Percentiles rank a stretch among this genome's conserved stretches.
Evolutionary conservation across 1,139 yeast species (phyloP).

Genomic region (Kluyveromyces sp.): DNA sequence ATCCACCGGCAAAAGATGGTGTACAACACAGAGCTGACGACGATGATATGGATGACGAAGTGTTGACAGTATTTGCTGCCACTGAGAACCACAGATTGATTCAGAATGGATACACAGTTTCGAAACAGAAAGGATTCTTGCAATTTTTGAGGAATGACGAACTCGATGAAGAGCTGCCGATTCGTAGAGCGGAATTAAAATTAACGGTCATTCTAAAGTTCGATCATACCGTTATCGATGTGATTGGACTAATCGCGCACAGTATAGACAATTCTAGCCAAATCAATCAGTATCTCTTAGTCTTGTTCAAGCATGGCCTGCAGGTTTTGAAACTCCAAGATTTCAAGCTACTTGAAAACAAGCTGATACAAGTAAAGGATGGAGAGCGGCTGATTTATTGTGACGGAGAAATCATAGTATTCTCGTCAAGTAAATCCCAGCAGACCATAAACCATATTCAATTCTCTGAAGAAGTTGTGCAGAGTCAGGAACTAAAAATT

Average conservation of each 20-base stretch:
- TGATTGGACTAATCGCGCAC: constrained; percentile 27
- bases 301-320: constrained; percentile 37
- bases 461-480: constrained; percentile 13
- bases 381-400: constrained; percentile 28
- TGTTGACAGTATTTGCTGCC: constrained; percentile 37
- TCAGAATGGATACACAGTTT: constrained; percentile 42
- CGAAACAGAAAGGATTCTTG: constrained; percentile 30
- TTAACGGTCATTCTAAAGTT: constrained; percentile 41
- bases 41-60: constrained; percentile 33
- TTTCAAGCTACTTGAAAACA: constrained; percentile 24
- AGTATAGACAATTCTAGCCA: constrained; percentile 18
- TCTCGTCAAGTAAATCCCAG: constrained; percentile 14
- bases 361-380: constrained; percentile 20
- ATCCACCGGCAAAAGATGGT: constrained; percentile 1
- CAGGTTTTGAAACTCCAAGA: constrained; percentile 36
- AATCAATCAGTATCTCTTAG: constrained; percentile 24
- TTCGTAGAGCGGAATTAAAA: constrained; percentile 33
- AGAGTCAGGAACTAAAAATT: constrained; percentile 10
- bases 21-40: constrained; percentile 10
- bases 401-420: constrained; percentile 27
- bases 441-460: constrained; percentile 15
- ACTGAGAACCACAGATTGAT: constrained; percentile 34
- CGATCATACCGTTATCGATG: constrained; percentile 36
- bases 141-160: constrained; percentile 23
- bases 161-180: constrained; percentile 29